Conservation (phyloP, 495 filamentous ascomycete genomes). For the Letharia columbiana region DNA sequence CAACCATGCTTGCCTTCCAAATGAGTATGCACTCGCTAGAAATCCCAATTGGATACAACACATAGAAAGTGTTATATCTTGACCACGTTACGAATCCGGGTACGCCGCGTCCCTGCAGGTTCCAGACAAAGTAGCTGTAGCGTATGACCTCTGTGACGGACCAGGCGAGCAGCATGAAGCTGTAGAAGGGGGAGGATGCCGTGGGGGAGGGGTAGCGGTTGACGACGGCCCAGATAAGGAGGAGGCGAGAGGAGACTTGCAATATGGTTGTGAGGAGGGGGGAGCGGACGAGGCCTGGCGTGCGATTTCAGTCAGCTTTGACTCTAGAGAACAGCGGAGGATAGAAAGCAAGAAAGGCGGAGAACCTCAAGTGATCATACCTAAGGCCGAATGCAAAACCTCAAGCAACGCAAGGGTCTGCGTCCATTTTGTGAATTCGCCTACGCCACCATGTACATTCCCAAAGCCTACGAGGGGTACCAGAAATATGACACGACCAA, state of each 20-base stretch:
- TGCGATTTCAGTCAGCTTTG: conserved; percentile 5
- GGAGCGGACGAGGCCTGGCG: conserved; percentile 67
- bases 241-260: conserved; percentile 74
- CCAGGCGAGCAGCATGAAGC: conserved; percentile 74
- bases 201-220: conserved; percentile 48
- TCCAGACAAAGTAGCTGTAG: conserved; percentile 78
- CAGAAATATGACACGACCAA: conserved; percentile 49
- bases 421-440: conserved; percentile 61
- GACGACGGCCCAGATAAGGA: conserved; percentile 77
- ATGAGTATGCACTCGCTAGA: conserved; percentile 75
- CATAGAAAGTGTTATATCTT: conserved; percentile 85
- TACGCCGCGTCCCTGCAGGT: conserved; percentile 48
- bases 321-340: background rate
- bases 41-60: conserved; percentile 89
- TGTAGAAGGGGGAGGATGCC: conserved; percentile 42
- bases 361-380: conserved; percentile 33
- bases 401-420: conserved; percentile 81
- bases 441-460: conserved; percentile 44
- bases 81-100: conserved; percentile 69
- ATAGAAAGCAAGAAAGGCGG: background rate
- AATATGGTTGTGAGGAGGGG: conserved; percentile 78
- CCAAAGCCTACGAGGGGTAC: conserved; percentile 43
- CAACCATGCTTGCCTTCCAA: conserved; percentile 52
- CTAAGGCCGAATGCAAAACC: conserved; percentile 64
- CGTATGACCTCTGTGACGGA: conserved; percentile 76